Evolutionary conservation across 495 filamentous ascomycete species (phyloP).

Genomic region (Penicillium cosmopolitanum): DNA sequence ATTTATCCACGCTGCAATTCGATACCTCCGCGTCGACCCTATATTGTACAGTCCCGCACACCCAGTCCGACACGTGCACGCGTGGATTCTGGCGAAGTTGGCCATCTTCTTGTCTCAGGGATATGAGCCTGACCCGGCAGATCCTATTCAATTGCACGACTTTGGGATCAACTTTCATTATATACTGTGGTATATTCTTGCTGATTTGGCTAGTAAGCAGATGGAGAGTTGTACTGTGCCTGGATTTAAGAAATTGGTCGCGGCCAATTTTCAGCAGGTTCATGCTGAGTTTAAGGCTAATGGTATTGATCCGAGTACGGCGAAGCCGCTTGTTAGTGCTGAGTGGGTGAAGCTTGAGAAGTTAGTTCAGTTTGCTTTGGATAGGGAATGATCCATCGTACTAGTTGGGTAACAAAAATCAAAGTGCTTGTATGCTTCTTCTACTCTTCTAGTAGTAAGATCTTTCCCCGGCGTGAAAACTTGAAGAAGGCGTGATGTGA

Average conservation of each 20-base stretch:
- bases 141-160: constrained; percentile 22
- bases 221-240: constrained; percentile 40
- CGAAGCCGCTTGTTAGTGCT: constrained; percentile 26
- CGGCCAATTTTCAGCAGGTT: constrained; percentile 35
- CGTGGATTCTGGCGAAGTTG: constrained; percentile 44
- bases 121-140: constrained; percentile 21
- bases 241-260: constrained; percentile 38
- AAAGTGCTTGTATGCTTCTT: too few species aligned
- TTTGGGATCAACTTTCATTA: constrained; percentile 37
- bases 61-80: constrained; percentile 49
- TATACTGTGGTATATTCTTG: constrained; percentile 41
- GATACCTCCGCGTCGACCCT: constrained; percentile 44
- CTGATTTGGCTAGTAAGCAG: constrained; percentile 46
- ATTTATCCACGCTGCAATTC: constrained; percentile 43
- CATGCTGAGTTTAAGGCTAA: constrained; percentile 34
- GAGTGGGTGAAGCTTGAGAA: constrained; percentile 45
- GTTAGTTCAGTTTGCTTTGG: constrained; percentile 32
- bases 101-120: constrained; percentile 41
- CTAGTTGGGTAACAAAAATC: too few species aligned
- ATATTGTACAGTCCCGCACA: constrained; percentile 39
- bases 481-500: too few species aligned
- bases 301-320: constrained; percentile 35
- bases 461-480: too few species aligned
- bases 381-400: constrained; percentile 20
- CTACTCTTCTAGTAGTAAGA: too few species aligned